These are phyloP conservation scores for Oxyria digyna DNA, from an alignment of 148 eudicot genomes.

Conservation along the genomic window DNA sequence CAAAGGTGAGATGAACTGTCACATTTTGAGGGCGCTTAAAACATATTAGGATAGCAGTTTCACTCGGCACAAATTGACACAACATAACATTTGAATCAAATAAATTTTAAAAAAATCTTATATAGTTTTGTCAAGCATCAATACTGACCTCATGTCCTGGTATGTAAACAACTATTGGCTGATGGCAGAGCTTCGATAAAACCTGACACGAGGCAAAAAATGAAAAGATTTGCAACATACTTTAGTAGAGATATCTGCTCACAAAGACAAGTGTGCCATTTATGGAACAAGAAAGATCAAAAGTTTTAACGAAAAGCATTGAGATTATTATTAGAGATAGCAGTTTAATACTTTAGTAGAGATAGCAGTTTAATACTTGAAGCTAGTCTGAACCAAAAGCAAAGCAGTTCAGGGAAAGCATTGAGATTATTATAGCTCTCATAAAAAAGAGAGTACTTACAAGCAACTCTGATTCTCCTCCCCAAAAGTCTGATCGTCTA, in stretches of 20 bases:
- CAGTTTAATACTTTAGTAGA: no score
- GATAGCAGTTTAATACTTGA: no score
- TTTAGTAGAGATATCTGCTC: no score
- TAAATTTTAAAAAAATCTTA: not conserved
- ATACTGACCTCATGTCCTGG: slow-evolving; percentile 70
- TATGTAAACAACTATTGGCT: slow-evolving; percentile 74
- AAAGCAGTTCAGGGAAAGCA: not conserved
- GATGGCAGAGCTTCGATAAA: slow-evolving; percentile 72
- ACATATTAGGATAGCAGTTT: not conserved
- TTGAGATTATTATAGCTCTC: not conserved
- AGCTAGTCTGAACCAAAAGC: no score
- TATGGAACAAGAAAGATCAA: not conserved
- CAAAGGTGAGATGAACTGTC: not conserved
- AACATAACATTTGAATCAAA: not conserved
- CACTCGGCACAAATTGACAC: not conserved
- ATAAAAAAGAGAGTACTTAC: slow-evolving; percentile 31
- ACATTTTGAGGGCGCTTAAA: not conserved
- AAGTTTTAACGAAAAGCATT: not conserved
- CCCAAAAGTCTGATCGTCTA: slow-evolving; percentile 85
- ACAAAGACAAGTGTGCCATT: no score
- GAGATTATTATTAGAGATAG: not conserved
- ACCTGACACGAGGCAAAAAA: slow-evolving; percentile 30
- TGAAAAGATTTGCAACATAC: slow-evolving; percentile 5
- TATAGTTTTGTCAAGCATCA: not conserved
- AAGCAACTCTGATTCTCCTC: slow-evolving; percentile 95